phyloP scores from a whole-genome alignment of 2,329 filamentous ascomycete species.

The Westerdykella ornata region DNA sequence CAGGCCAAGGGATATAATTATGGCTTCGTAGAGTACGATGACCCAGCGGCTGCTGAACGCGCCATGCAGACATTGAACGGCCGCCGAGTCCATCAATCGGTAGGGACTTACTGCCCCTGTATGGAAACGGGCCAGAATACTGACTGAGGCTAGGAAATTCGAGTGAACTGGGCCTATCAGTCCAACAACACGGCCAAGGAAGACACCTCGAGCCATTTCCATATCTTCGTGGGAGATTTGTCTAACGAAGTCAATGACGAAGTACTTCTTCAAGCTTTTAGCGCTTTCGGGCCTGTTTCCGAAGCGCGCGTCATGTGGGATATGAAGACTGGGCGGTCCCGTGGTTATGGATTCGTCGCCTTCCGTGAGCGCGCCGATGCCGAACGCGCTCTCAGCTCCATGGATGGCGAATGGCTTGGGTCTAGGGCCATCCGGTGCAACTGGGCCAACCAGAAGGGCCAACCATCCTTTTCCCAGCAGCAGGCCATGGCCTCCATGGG shows the following conservation, averaged over 20 bases:
- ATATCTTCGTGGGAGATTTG: slow-evolving; percentile 96
- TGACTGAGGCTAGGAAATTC: slow-evolving; percentile 67
- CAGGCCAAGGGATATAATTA: slow-evolving; percentile 97
- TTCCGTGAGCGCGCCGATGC: slow-evolving; percentile 91
- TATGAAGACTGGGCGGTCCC: slow-evolving; percentile 98
- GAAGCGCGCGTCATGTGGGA: slow-evolving; percentile 99
- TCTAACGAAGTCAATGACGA: slow-evolving; percentile 99
- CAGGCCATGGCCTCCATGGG: slow-evolving; percentile 96
- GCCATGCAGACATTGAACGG: slow-evolving; percentile 97
- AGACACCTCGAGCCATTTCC: slow-evolving; percentile 96
- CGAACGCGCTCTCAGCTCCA: slow-evolving; percentile 91
- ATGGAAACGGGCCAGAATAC: slow-evolving; percentile 1
- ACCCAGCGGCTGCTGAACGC: slow-evolving; percentile 90
- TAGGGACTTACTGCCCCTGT: slow-evolving; percentile 44
- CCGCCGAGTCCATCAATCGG: slow-evolving; percentile 87
- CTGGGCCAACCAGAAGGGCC: slow-evolving; percentile 99
- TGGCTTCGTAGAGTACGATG: slow-evolving; percentile 97
- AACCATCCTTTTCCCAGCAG: slow-evolving; percentile 96
- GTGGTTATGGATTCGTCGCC: slow-evolving; percentile 95
- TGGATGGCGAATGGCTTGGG: slow-evolving; percentile 99
- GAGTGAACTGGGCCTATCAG: slow-evolving; percentile 99
- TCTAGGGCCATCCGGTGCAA: slow-evolving; percentile 98
- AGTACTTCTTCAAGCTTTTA: slow-evolving; percentile 86
- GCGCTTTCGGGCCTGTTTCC: slow-evolving; percentile 88
- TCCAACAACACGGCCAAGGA: slow-evolving; percentile 92